These are phyloP conservation scores for Ogataea polymorpha DNA, from an alignment of 805 yeast species.

Conservation along the genomic window DNA sequence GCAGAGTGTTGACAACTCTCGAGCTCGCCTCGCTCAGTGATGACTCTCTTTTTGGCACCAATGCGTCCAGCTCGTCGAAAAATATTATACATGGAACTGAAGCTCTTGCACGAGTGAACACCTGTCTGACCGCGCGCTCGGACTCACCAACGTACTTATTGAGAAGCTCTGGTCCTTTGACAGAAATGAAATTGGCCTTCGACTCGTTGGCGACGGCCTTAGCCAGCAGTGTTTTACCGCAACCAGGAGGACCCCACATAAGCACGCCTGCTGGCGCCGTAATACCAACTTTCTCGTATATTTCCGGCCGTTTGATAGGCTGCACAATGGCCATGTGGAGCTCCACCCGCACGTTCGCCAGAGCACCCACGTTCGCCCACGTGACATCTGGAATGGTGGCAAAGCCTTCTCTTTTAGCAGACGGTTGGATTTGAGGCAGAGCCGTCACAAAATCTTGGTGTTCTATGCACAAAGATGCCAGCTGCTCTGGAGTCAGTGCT, in stretches of 20 bases:
- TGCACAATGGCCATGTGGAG: constrained; percentile 96
- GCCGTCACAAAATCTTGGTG: constrained; percentile 81
- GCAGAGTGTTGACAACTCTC: constrained; percentile 88
- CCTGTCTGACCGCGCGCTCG: constrained; percentile 89
- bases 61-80: constrained; percentile 93
- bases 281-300: constrained; percentile 87
- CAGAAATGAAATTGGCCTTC: constrained; percentile 91
- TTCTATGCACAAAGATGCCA: constrained; percentile 70
- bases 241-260: constrained; percentile 99
- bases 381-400: constrained; percentile 98
- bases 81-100: constrained; percentile 93
- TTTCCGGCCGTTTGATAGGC: constrained; percentile 89
- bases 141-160: constrained; percentile 96
- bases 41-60: constrained; percentile 91
- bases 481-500: constrained; percentile 72
- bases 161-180: constrained; percentile 93
- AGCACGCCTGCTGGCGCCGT: constrained; percentile 96
- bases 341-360: constrained; percentile 76
- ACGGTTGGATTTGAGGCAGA: constrained; percentile 90
- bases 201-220: constrained; percentile 98
- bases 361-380: constrained; percentile 94
- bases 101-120: constrained; percentile 89
- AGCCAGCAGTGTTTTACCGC: constrained; percentile 94
- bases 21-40: constrained; percentile 86
- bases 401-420: constrained; percentile 97